A percentile compares a stretch with the other conserved stretches of the same genome.
Conservation (phyloP, 331 rosid genomes). For the Quercus tomentella region DNA sequence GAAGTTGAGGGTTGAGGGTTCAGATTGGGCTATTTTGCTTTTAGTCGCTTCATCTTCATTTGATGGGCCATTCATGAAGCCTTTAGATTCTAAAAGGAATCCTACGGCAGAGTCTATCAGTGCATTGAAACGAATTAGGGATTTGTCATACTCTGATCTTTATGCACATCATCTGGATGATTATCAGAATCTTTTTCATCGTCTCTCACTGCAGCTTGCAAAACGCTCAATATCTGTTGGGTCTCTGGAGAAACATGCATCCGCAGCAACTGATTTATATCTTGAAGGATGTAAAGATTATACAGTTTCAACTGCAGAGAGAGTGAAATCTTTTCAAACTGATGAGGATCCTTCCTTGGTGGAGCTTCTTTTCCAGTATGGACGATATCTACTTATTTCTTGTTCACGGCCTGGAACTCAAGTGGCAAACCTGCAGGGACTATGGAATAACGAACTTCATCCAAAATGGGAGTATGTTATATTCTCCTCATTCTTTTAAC, state of each 20-base stretch:
- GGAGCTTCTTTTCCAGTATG: conserved; percentile 76
- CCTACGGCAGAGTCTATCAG: conserved; percentile 46
- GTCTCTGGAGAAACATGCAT: conserved; percentile 12
- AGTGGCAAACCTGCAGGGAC: conserved; percentile 78
- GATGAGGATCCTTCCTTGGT: conserved; percentile 84
- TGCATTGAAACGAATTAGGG: conserved; percentile 33
- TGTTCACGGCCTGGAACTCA: conserved; percentile 76
- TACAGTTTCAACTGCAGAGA: conserved; percentile 54
- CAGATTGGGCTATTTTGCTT: conserved; percentile 64
- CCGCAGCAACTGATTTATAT: conserved; percentile 7
- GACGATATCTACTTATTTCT: conserved; percentile 77
- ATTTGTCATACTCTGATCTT: conserved; percentile 44
- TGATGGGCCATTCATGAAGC: conserved; percentile 53
- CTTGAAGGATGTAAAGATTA: conserved; percentile 15
- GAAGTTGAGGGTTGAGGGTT: conserved; percentile 49
- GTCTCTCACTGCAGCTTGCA: conserved; percentile 64
- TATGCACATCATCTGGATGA: conserved; percentile 56
- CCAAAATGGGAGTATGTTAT: conserved; percentile 75
- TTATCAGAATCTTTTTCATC: conserved; percentile 66
- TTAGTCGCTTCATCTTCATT: conserved; percentile 70
- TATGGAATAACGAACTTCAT: conserved; percentile 66
- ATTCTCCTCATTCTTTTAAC: background rate
- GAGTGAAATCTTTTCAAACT: conserved; percentile 62
- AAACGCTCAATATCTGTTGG: conserved; percentile 25
- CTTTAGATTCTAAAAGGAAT: conserved; percentile 54